Percentiles rank a stretch among this genome's conserved stretches.
These are phyloP conservation scores for Saccharomyces mikatae DNA, from an alignment of 805 yeast genomes.

Conservation along the genomic window DNA sequence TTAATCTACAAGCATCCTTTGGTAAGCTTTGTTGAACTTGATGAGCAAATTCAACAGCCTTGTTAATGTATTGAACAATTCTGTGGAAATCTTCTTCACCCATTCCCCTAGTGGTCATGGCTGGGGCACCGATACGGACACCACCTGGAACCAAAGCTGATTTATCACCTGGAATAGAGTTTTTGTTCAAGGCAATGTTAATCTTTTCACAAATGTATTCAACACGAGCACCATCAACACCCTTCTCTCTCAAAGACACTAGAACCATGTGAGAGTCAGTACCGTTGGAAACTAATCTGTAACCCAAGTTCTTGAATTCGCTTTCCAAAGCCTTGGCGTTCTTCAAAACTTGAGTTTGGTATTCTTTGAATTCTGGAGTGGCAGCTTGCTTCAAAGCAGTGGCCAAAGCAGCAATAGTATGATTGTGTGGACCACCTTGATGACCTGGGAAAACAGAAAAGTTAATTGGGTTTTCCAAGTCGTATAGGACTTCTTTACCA, in stretches of 20 bases:
- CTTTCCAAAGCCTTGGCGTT: constrained; percentile 80
- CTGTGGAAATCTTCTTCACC: constrained; percentile 77
- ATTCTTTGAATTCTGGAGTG: constrained; percentile 81
- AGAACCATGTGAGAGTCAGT: constrained; percentile 96
- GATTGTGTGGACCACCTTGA: constrained; percentile 99
- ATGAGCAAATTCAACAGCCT: constrained; percentile 68
- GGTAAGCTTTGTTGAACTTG: constrained; percentile 74
- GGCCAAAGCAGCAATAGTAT: constrained; percentile 95
- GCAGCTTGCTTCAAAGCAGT: constrained; percentile 93
- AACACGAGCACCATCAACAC: constrained; percentile 93
- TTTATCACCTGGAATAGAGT: constrained; percentile 96
- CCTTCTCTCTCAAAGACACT: constrained; percentile 79
- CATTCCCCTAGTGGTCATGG: constrained; percentile 96
- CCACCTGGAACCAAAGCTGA: constrained; percentile 97
- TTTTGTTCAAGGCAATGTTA: constrained; percentile 93
- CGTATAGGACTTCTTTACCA: constrained; percentile 86
- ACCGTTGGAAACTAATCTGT: constrained; percentile 83
- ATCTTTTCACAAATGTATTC: constrained; percentile 91
- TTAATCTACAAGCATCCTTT: constrained; percentile 86
- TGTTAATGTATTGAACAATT: constrained; percentile 74
- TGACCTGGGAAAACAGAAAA: constrained; percentile 99
- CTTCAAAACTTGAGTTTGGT: constrained; percentile 79
- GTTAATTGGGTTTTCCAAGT: constrained; percentile 90
- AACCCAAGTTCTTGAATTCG: constrained; percentile 64
- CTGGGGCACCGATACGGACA: constrained; percentile 95